Percentiles rank a stretch among this genome's conserved stretches.
Evolutionary conservation across 2,329 filamentous ascomycete genomes (phyloP).

Genomic region (Cercospora sp.): DNA sequence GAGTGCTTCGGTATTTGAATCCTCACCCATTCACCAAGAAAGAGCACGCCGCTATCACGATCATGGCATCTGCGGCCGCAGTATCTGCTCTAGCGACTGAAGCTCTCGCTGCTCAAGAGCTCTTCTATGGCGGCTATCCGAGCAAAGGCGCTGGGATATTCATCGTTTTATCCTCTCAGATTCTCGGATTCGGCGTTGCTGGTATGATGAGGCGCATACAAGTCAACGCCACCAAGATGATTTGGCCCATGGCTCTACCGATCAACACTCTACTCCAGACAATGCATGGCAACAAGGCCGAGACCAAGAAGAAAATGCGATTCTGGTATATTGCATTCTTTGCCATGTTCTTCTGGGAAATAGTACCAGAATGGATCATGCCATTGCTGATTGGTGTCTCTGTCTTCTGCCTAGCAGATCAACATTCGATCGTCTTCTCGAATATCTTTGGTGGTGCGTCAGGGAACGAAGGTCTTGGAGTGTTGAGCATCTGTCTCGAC

Average conservation of each 20-base stretch:
- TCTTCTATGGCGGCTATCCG: conserved; percentile 49
- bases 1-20: conserved; percentile 42
- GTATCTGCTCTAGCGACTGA: conserved; percentile 41
- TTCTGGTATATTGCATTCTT: conserved; percentile 46
- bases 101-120: conserved; percentile 48
- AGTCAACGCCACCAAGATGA: conserved; percentile 52
- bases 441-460: conserved; percentile 54
- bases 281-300: conserved; percentile 41
- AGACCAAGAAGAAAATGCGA: conserved; percentile 44
- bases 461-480: conserved; percentile 49
- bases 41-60: conserved; percentile 43
- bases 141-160: conserved; percentile 47
- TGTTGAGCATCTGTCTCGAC: conserved; percentile 47
- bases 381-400: conserved; percentile 45
- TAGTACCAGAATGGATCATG: conserved; percentile 52
- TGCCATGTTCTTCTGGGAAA: conserved; percentile 50
- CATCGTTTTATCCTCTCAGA: conserved; percentile 50
- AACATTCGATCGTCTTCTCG: conserved; percentile 47
- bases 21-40: conserved; percentile 40
- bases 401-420: conserved; percentile 51
- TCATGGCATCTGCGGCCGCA: conserved; percentile 48
- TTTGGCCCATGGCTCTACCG: conserved; percentile 47
- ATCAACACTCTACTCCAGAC: conserved; percentile 44
- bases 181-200: conserved; percentile 53
- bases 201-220: conserved; percentile 50